These are phyloP conservation scores for Aspergillus wentii DNA, from an alignment of 495 filamentous ascomycete species.

Conservation along the genomic window DNA sequence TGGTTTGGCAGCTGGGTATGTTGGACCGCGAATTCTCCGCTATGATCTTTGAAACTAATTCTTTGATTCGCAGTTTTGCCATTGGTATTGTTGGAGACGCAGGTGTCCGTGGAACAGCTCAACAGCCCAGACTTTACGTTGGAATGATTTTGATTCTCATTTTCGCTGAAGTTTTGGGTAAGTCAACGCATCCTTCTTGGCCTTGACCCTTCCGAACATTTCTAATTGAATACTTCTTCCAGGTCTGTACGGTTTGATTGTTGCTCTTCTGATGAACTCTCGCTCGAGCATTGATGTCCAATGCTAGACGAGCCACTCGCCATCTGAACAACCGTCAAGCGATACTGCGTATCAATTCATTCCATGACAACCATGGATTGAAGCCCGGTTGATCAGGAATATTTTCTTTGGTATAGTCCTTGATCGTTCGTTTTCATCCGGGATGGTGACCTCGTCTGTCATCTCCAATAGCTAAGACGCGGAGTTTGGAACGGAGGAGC, in stretches of 20 bases:
- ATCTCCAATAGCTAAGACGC: too few species aligned
- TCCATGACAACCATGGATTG: too few species aligned
- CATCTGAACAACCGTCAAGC: slow-evolving; percentile 9
- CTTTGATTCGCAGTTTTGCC: slow-evolving; percentile 58
- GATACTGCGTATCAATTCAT: not conserved
- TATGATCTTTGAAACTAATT: slow-evolving; percentile 11
- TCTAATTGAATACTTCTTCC: slow-evolving; percentile 5
- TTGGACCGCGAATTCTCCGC: slow-evolving; percentile 1
- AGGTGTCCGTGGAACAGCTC: slow-evolving; percentile 96
- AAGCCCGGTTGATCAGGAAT: not conserved
- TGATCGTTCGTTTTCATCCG: not conserved
- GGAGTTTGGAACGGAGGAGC: too few species aligned
- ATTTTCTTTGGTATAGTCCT: not conserved
- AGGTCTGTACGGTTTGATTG: slow-evolving; percentile 98
- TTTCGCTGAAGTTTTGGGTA: slow-evolving; percentile 99
- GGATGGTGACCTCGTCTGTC: too few species aligned
- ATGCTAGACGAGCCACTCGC: slow-evolving; percentile 24
- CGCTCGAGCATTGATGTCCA: slow-evolving; percentile 28
- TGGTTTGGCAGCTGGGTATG: slow-evolving; percentile 90
- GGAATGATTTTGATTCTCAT: slow-evolving; percentile 99
- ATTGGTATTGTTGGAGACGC: slow-evolving; percentile 99
- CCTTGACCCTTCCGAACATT: not conserved
- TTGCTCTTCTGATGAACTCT: slow-evolving; percentile 98
- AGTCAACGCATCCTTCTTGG: slow-evolving; percentile 17
- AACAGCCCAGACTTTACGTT: slow-evolving; percentile 96